Percentiles rank a stretch among this genome's conserved stretches.
Evolutionary conservation across 208 protist genomes (phyloP).

Genomic region (Crithidia bombi): DNA sequence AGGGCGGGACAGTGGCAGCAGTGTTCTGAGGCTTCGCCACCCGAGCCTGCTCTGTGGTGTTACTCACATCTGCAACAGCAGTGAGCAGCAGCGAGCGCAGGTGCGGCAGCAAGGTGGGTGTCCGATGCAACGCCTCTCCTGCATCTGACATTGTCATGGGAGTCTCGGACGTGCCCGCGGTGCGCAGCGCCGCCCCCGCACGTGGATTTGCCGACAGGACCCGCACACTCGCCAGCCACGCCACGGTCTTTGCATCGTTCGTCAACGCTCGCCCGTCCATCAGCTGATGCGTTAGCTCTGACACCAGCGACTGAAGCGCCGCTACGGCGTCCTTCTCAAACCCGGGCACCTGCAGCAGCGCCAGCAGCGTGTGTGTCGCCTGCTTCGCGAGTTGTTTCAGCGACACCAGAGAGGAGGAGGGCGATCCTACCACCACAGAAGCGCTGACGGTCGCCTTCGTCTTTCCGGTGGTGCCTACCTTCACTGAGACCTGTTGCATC

Average conservation of each 20-base stretch:
- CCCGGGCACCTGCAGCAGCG: slow-evolving; percentile 14
- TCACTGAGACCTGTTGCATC: slow-evolving; percentile 21
- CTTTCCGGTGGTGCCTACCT: neutral
- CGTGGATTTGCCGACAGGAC: slow-evolving; percentile 15
- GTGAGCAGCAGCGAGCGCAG: slow-evolving; percentile 16
- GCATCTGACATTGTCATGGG: neutral
- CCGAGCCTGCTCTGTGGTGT: slow-evolving; percentile 3
- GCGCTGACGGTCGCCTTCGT: too few relatives aligned
- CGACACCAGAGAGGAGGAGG: neutral
- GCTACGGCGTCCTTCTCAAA: neutral
- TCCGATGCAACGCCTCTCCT: neutral
- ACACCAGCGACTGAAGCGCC: slow-evolving; percentile 10
- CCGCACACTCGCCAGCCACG: slow-evolving; percentile 33
- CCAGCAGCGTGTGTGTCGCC: slow-evolving; percentile 24
- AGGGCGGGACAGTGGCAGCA: neutral
- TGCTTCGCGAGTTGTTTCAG: slow-evolving; percentile 38
- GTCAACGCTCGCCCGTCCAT: slow-evolving; percentile 14
- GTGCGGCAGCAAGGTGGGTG: slow-evolving; percentile 20
- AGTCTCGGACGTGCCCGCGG: neutral
- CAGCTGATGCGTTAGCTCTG: slow-evolving; percentile 13
- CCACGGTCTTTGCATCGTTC: slow-evolving; percentile 30
- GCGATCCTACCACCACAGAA: too few relatives aligned
- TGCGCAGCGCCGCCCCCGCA: neutral
- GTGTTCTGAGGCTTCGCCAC: neutral
- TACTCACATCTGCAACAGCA: slow-evolving; percentile 20